Base-by-base conservation (phyloP, 257 asterid species). In the Solanum tarijense region DNA sequence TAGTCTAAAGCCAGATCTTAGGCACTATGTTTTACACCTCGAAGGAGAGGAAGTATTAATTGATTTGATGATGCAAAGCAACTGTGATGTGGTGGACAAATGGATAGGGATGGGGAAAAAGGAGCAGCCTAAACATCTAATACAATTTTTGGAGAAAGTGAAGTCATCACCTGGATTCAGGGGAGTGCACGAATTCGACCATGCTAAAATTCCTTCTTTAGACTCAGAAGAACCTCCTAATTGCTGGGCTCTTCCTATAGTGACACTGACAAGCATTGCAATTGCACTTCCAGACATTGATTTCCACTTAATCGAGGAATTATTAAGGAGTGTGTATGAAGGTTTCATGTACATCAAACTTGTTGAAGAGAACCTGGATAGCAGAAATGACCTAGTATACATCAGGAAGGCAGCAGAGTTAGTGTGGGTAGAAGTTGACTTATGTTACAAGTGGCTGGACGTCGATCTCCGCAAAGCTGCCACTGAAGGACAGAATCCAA, bases 171-270 rank as follows among this genome's bases (percentile, higher is more conserved):
- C 60, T 34, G 94, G 92, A 81, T 94, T 95, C 29, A 90, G 91
- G 60, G 99, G 96, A 76, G 92, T 94, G 41, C 82, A 90, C 25
- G 86, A 85, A 66, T 96, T 96, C 25, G 98, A 96, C 90, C 91
- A 75, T 58, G 88, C 90, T 79, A 86, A 75, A 48, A 92, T 96
- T 68, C 95, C 91, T 71, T 90, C 97, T n/a, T 87, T 95, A 84
- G 95, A 91, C 55, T 86, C 87, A 16, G 93, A 89, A 86, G 95
- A 93, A 87, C 98, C 98, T 83, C 96, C 94, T 16, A 91, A 94
- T 87, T 91, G 96, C 92, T 96, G 99, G 99, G 97, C 98, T 60
- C 98, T 96, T 76, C 98, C 99, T 16, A 93, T 95, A 82, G 99
- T 92, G 87, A 95, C 91, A 11, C 75, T 90, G 23, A 83, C 91